These are phyloP conservation scores for Cyberlindnera samutprakarnensis DNA, from an alignment of 805 yeast species.

Conservation along the genomic window DNA sequence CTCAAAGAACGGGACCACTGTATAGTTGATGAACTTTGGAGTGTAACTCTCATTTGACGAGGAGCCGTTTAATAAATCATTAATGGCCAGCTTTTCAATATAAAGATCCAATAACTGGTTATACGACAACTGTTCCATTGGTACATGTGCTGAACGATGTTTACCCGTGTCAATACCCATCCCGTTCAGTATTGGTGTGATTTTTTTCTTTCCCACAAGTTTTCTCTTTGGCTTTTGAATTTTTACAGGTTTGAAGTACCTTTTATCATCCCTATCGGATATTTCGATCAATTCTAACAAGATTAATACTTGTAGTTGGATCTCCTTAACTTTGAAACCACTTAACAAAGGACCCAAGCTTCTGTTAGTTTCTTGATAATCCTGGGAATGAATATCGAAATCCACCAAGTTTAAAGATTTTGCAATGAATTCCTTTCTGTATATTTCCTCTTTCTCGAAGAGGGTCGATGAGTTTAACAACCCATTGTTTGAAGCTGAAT, in stretches of 20 bases:
- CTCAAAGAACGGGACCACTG: slow-evolving; percentile 46
- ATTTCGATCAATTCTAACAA: slow-evolving; percentile 37
- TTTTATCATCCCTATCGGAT: slow-evolving; percentile 29
- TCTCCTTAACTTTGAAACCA: slow-evolving; percentile 45
- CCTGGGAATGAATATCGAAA: slow-evolving; percentile 17
- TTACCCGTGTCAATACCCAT: slow-evolving; percentile 26
- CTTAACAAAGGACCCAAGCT: slow-evolving; percentile 24
- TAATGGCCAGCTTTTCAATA: slow-evolving; percentile 44
- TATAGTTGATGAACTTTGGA: slow-evolving; percentile 41
- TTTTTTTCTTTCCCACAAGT: slow-evolving; percentile 24
- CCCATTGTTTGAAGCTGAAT: slow-evolving; percentile 23
- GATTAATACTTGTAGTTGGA: slow-evolving; percentile 45
- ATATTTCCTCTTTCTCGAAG: slow-evolving; percentile 22
- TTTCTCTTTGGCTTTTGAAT: slow-evolving; percentile 10
- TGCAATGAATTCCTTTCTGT: slow-evolving; percentile 22
- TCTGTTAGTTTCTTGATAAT: slow-evolving; percentile 22
- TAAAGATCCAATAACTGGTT: slow-evolving; percentile 34
- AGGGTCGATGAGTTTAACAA: slow-evolving; percentile 18
- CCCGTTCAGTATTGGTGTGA: slow-evolving; percentile 32
- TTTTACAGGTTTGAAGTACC: slow-evolving; percentile 22
- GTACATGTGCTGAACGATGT: background rate
- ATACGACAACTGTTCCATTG: slow-evolving; percentile 11
- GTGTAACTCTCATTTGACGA: slow-evolving; percentile 5
- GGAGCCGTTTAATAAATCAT: slow-evolving; percentile 35
- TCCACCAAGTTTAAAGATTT: slow-evolving; percentile 20